Evolutionary conservation across 176 grass and related monocot genomes (phyloP).

Genomic region (Aegilops bicornis): DNA sequence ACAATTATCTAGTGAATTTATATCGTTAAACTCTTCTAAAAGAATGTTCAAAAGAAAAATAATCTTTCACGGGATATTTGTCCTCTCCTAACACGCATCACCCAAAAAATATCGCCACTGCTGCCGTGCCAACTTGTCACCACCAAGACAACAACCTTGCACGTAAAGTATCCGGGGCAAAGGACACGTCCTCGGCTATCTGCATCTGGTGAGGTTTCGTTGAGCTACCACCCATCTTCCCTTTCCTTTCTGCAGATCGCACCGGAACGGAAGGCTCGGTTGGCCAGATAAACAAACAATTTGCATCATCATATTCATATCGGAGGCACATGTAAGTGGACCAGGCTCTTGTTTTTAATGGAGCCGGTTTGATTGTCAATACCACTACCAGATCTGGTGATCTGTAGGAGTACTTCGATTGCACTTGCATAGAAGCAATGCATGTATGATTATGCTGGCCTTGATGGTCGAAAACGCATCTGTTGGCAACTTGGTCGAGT

Average conservation of each 20-base stretch:
- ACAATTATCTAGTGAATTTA: neutral
- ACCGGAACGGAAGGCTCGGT: neutral
- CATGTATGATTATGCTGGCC: neutral
- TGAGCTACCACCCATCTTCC: conserved; percentile 10
- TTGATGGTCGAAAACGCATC: neutral
- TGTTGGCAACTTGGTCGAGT: conserved; percentile 23
- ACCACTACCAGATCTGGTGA: conserved; percentile 24
- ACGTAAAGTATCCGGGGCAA: neutral
- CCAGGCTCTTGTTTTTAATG: neutral
- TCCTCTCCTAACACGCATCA: neutral
- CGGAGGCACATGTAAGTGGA: conserved; percentile 35
- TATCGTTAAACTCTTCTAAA: neutral
- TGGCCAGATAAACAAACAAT: conserved; percentile 2
- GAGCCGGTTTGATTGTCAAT: neutral
- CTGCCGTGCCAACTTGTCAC: neutral
- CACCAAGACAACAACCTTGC: neutral
- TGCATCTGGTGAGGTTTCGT: conserved; percentile 10
- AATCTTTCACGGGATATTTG: neutral
- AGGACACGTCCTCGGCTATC: neutral
- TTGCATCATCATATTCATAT: neutral
- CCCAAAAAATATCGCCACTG: neutral
- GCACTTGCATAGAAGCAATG: conserved; percentile 16
- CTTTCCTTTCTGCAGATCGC: conserved; percentile 3
- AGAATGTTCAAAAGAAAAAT: neutral
- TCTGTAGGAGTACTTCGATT: neutral